Base-by-base conservation (phyloP, 23 red algal species). In the Gracilariopsis chorda region DNA sequence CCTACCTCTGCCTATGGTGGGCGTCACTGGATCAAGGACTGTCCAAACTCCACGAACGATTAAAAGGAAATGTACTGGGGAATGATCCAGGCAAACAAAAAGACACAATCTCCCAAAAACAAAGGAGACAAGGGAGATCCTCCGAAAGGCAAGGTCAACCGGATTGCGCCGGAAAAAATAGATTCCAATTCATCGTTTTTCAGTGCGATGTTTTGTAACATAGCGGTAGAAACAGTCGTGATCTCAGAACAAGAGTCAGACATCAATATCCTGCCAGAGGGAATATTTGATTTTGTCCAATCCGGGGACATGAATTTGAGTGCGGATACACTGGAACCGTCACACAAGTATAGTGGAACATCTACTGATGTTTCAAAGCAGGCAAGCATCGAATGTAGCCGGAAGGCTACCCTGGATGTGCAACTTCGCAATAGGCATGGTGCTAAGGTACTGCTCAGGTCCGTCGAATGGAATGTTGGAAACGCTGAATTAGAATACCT, bases 381-480 rank as follows among this genome's bases (percentile, higher is more conserved):
- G n/a, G n/a, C n/a, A n/a, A n/a, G n/a, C n/a, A n/a, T 55, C 7
- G 9, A 3, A 13, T 87, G 82, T 64, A 42, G 8, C 17, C 1
- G 37, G 29, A 87, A 51, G 10, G 45, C 51, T 1, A 37, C 13
- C 4, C 16, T 17, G 2, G 62, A 87, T 64, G 60, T 87, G 4
- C 82, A 42, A 2, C 43, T 87, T 5, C 82, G 62, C 39, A 87
- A 71, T 4, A 10, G 82, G 17, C 82, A 87, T 29, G 61, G 61
- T 2, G 43, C 45, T 12, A 69, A 72, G 7, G 60, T 87, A 9
- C 11, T 87, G 39, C 56, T 87, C 7, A 2, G 62, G 34, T 37
- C 20, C 9, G 14, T 87, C 20, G 39, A 36, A 21, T 73, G 60
- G 63, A 7, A 70, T 36, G 6, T 70, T 16, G 45, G 23, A 42